Conservation (phyloP, 306 rosid species). For the Vigna unguiculata region DNA sequence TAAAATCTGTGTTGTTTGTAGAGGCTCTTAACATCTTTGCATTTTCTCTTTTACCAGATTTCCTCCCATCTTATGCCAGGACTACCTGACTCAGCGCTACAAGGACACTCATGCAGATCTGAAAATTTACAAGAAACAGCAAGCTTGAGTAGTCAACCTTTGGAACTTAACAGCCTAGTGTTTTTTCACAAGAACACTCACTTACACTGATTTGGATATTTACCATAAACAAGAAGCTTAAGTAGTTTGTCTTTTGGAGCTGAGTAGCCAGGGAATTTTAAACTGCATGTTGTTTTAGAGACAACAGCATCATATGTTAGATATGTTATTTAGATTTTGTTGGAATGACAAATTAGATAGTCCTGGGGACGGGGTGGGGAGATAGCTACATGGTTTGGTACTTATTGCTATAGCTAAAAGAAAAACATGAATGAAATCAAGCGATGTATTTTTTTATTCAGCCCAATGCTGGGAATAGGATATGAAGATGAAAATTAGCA, state of each 20-base stretch:
- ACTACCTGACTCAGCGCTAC: slow-evolving; percentile 76
- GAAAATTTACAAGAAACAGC: slow-evolving; percentile 52
- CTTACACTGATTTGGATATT: slow-evolving; percentile 51
- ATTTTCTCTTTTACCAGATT: slow-evolving; percentile 53
- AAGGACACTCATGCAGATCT: slow-evolving; percentile 71
- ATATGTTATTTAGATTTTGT: slow-evolving; percentile 23
- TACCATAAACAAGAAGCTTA: slow-evolving; percentile 33
- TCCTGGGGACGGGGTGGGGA: background rate
- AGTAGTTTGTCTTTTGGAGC: slow-evolving; percentile 24
- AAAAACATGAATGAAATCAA: slow-evolving; percentile 19
- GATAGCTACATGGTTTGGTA: background rate
- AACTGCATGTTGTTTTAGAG: slow-evolving; percentile 18
- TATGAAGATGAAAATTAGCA: background rate
- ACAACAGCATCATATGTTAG: slow-evolving; percentile 10
- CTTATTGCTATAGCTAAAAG: background rate
- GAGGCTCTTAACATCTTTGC: background rate
- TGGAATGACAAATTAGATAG: background rate
- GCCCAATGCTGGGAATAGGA: background rate
- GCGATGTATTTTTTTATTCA: slow-evolving; percentile 7
- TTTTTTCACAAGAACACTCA: slow-evolving; percentile 13
- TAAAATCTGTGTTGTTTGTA: background rate
- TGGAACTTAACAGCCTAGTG: background rate
- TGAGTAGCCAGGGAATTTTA: slow-evolving; percentile 4
- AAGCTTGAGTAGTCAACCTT: slow-evolving; percentile 31
- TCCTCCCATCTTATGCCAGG: slow-evolving; percentile 72